Evolutionary conservation across 768 basidiomycete genomes (phyloP).

Genomic region (Podaxis sp.): DNA sequence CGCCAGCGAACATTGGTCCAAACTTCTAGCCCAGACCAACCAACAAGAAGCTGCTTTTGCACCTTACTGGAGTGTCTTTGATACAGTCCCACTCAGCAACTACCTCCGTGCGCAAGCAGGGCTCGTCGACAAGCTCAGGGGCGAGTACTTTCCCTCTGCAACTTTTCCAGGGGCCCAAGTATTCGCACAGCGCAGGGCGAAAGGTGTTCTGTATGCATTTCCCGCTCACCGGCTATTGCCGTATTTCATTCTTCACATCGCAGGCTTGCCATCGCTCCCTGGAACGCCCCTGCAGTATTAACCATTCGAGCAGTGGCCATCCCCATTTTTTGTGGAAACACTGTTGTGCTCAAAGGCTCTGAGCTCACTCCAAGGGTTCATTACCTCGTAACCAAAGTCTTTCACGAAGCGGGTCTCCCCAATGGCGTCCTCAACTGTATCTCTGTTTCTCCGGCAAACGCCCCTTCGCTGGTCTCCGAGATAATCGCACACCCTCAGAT

Average conservation of each 20-base stretch:
- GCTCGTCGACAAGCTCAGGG: constrained; percentile 36
- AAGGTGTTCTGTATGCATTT: constrained; percentile 48
- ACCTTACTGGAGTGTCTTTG: constrained; percentile 25
- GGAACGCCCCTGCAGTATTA: constrained; percentile 52
- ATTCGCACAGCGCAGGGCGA: constrained; percentile 43
- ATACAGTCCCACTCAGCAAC: constrained; percentile 22
- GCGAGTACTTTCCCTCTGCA: constrained; percentile 41
- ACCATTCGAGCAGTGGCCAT: constrained; percentile 42
- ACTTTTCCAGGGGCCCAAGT: constrained; percentile 42
- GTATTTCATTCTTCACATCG: neutral
- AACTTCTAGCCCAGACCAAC: constrained; percentile 29
- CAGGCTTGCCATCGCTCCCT: constrained; percentile 53
- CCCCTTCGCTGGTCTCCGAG: constrained; percentile 43
- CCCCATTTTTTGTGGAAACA: constrained; percentile 55
- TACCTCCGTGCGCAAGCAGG: constrained; percentile 32
- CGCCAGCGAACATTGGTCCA: constrained; percentile 38
- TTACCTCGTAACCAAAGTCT: constrained; percentile 41
- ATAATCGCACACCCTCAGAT: constrained; percentile 55
- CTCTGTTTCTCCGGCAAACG: constrained; percentile 40
- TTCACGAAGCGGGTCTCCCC: constrained; percentile 61
- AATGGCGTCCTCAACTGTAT: constrained; percentile 57
- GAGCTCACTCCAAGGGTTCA: constrained; percentile 50
- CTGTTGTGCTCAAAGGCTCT: constrained; percentile 51
- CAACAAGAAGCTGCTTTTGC: constrained; percentile 40
- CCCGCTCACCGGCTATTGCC: neutral